A percentile compares a stretch with the other conserved stretches of the same genome.
These are phyloP conservation scores for Paratinospora sagittata DNA, from an alignment of 164 flowering plant species.

Conservation along the genomic window DNA sequence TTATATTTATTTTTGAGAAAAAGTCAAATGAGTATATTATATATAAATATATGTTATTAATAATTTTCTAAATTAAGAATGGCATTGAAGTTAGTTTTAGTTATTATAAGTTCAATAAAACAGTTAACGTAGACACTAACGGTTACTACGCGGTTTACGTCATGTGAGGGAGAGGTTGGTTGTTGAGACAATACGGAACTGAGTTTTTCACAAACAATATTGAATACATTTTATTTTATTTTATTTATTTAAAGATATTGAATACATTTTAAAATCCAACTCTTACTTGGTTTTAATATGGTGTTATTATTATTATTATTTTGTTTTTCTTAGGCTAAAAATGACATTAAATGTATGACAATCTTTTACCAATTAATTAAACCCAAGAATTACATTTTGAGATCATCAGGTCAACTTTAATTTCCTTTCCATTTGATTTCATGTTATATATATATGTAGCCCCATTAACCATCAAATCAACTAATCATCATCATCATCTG, in stretches of 20 bases:
- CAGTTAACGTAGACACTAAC: conserved; percentile 1
- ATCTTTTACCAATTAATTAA: too few relatives aligned
- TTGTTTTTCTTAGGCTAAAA: too few relatives aligned
- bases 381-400: too few relatives aligned
- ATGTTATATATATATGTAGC: neutral
- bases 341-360: too few relatives aligned
- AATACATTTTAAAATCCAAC: too few relatives aligned
- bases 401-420: neutral
- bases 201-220: too few relatives aligned
- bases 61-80: neutral
- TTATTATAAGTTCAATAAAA: neutral
- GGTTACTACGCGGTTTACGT: neutral
- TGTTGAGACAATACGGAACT: neutral
- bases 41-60: neutral
- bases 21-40: conserved; percentile 2
- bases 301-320: too few relatives aligned
- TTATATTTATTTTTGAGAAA: neutral
- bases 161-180: neutral
- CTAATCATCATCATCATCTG: neutral
- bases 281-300: too few relatives aligned
- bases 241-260: too few relatives aligned
- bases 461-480: neutral
- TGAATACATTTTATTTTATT: too few relatives aligned
- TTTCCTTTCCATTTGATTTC: neutral
- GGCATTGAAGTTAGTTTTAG: neutral